Evolutionary conservation across 2,329 filamentous ascomycete genomes (phyloP).

Genomic region (Aureobasidium sp.): DNA sequence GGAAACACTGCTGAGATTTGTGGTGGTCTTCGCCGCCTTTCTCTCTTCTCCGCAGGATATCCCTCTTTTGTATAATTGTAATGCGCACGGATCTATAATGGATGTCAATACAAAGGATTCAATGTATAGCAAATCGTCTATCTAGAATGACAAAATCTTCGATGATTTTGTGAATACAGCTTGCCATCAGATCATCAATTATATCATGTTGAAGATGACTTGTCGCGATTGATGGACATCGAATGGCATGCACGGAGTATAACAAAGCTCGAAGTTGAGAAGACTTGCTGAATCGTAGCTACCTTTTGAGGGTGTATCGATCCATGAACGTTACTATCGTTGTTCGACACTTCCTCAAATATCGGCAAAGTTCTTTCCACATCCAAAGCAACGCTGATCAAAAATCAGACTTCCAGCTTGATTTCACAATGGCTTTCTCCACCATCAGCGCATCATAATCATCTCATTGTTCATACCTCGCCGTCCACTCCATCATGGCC

Average conservation of each 20-base stretch:
- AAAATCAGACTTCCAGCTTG: not conserved
- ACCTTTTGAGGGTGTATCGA: not conserved
- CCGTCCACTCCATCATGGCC: not conserved
- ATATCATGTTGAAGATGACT: no score
- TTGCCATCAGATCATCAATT: not conserved
- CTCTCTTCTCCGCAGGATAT: constrained; percentile 24
- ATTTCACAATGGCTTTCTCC: not conserved
- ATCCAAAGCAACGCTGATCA: not conserved
- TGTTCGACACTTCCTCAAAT: not conserved
- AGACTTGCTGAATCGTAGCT: not conserved
- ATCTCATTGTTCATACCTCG: not conserved
- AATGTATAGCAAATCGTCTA: no score
- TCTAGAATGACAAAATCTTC: not conserved
- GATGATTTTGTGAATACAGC: not conserved
- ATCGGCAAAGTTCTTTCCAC: not conserved
- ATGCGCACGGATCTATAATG: not conserved
- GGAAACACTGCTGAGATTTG: constrained; percentile 27
- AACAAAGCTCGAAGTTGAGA: no score
- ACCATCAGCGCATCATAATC: not conserved
- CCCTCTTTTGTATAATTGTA: constrained; percentile 14
- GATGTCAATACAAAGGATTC: not conserved
- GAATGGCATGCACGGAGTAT: not conserved
- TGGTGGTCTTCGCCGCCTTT: constrained; percentile 25
- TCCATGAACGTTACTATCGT: not conserved
- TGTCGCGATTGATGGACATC: not conserved